Evolutionary conservation across 2,329 filamentous ascomycete species (phyloP), one percentile per base, ranked within the genome.

Genomic region (Phoma sp.): DNA sequence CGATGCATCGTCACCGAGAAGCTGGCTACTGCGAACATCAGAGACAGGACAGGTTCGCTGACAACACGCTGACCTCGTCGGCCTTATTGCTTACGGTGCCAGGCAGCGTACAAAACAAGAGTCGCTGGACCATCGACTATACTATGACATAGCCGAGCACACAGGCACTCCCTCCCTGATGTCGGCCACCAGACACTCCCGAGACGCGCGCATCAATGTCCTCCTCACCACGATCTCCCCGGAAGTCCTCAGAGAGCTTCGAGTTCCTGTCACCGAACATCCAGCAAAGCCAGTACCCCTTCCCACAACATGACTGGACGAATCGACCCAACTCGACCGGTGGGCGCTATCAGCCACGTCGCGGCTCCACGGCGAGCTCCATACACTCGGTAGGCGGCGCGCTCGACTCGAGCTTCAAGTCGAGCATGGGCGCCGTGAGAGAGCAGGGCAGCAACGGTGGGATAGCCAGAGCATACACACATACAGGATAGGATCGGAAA

Each of bases 331-430:
- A 71, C 51, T 80, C 82, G 32, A 75, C 73, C 23, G 58, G 76
- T 68, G 59, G 76, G 68, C 67, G 82, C 59, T 82, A 83, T 65
- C 72, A 72, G 51, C 80, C 84, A 42, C 82, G 93, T 70, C 84
- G 92, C 75, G 89, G 86, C 58, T 98, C 95, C 49, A 90, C 87
- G 24, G 88, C 93, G 39, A 96, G 92, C 79, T 97, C 93, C 22
- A 86, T 93, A 64, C 86, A 88, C 70, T 97, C 93, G 29, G 86
- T 96, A 71, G 92, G 92, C 57, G 91, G 91, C n/a, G 83, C 86
- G 32, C 79, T 96, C 56, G 91, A 96, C 70, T 86, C 85, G 7
- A 83, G 85, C n/a, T 78, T 83, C 74, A 74, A 81, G 57, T 75
- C 77, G 80, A 76, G 83, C 79, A 78, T 80, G 55, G 77, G 82